phyloP scores from a whole-genome alignment of 2,329 filamentous ascomycete species.

The Trichoderma pleuroti region DNA sequence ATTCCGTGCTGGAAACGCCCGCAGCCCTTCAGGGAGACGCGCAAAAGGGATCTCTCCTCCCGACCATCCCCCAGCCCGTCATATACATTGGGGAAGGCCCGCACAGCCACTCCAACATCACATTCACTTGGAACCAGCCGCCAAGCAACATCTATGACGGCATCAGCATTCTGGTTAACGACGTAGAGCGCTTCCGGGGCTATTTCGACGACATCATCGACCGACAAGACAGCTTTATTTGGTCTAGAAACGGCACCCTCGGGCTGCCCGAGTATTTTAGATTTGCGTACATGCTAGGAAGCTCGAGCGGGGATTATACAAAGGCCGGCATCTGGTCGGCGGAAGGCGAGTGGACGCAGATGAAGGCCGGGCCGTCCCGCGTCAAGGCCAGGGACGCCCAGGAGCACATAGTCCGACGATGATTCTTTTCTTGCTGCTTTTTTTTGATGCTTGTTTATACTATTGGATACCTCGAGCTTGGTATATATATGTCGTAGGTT shows the following conservation, averaged over 20 bases:
- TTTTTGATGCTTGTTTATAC: not conserved
- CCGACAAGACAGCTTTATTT: slow-evolving; percentile 49
- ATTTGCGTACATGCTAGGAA: slow-evolving; percentile 70
- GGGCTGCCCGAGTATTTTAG: slow-evolving; percentile 68
- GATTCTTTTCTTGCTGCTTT: slow-evolving; percentile 11
- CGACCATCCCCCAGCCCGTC: slow-evolving; percentile 44
- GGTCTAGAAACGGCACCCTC: slow-evolving; percentile 49
- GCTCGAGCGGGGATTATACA: slow-evolving; percentile 65
- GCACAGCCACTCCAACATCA: slow-evolving; percentile 59
- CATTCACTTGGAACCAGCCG: slow-evolving; percentile 52
- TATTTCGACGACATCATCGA: slow-evolving; percentile 60
- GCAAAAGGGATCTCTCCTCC: slow-evolving; percentile 60
- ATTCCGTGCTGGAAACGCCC: slow-evolving; percentile 79
- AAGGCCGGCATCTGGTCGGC: slow-evolving; percentile 68
- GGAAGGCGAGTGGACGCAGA: slow-evolving; percentile 62
- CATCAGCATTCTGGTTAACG: slow-evolving; percentile 77
- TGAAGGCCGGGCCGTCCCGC: slow-evolving; percentile 59
- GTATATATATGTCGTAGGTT: not conserved
- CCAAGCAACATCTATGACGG: slow-evolving; percentile 60
- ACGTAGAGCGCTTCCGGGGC: slow-evolving; percentile 75
- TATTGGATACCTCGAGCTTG: not conserved
- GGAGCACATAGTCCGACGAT: slow-evolving; percentile 24
- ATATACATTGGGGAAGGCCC: slow-evolving; percentile 41
- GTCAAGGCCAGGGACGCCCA: slow-evolving; percentile 33
- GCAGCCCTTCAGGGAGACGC: slow-evolving; percentile 66